Conservation (phyloP, 2,329 filamentous ascomycete genomes). For the Myriangium duriaei region DNA sequence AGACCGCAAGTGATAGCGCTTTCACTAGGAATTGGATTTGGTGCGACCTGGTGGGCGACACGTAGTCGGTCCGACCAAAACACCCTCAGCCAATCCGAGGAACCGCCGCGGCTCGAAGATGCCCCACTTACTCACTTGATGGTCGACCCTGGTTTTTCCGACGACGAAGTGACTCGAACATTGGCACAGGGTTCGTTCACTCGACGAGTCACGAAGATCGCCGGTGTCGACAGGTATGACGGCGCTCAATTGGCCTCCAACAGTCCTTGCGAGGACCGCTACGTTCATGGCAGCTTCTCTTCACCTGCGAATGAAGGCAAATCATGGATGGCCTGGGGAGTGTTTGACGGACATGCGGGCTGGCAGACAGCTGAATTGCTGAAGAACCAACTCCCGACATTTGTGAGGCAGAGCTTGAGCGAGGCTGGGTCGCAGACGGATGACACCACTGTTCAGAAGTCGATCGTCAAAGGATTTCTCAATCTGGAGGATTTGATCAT, state of each 20-base stretch:
- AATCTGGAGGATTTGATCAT: conserved; percentile 28
- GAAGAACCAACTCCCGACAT: conserved; percentile 14
- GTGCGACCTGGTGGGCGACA: too few species aligned
- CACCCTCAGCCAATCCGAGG: too few species aligned
- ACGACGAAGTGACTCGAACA: not conserved
- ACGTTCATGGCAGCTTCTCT: conserved; percentile 1
- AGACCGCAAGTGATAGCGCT: too few species aligned
- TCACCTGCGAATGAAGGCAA: not conserved
- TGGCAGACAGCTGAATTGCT: conserved; percentile 19
- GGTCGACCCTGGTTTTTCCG: not conserved
- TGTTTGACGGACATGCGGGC: conserved; percentile 32
- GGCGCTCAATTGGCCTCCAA: conserved; percentile 7
- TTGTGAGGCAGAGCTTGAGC: conserved; percentile 15
- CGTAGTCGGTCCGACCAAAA: too few species aligned
- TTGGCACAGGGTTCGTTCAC: not conserved
- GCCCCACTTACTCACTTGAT: too few species aligned
- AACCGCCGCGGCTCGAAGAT: too few species aligned
- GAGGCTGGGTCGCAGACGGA: conserved; percentile 5
- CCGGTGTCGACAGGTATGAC: not conserved
- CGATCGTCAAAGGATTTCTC: conserved; percentile 29
- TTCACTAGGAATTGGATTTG: too few species aligned
- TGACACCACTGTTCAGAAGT: conserved; percentile 14
- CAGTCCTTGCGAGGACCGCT: conserved; percentile 8
- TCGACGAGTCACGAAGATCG: not conserved
- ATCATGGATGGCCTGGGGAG: conserved; percentile 24